Conservation (phyloP, 2,329 filamentous ascomycete species). For the Cytospora chrysosperma region DNA sequence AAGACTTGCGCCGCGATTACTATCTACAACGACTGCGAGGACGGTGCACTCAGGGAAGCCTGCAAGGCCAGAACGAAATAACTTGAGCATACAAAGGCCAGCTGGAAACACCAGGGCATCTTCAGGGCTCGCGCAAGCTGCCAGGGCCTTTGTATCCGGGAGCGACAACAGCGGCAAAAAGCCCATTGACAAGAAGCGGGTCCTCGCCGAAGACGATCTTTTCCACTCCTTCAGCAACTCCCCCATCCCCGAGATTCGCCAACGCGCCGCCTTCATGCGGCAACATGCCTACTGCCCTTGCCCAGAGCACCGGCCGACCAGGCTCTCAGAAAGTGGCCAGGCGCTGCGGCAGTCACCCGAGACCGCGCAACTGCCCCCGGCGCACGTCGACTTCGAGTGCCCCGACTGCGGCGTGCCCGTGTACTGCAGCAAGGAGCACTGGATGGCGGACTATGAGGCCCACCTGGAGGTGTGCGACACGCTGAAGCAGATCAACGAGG, state of each 20-base stretch:
- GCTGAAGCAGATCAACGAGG: conserved; percentile 90
- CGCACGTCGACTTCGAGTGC: conserved; percentile 90
- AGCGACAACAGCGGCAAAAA: not conserved
- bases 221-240: conserved; percentile 92
- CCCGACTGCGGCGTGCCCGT: conserved; percentile 93
- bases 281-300: conserved; percentile 94
- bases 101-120: conserved; percentile 4
- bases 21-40: conserved; percentile 9
- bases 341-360: conserved; percentile 48
- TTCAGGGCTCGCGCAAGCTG: conserved; percentile 20
- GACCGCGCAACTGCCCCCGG: conserved; percentile 62
- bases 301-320: conserved; percentile 76
- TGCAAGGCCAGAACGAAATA: conserved; percentile 1
- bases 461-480: conserved; percentile 93
- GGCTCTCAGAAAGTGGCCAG: conserved; percentile 65
- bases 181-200: conserved; percentile 26
- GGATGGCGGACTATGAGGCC: conserved; percentile 91
- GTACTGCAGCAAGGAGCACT: conserved; percentile 92
- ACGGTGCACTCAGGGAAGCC: conserved; percentile 18
- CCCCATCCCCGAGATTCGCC: conserved; percentile 82
- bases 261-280: conserved; percentile 85
- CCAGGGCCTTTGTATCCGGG: conserved; percentile 9
- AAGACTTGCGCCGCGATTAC: conserved; percentile 16
- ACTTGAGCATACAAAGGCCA: conserved; percentile 1
- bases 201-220: conserved; percentile 72